Evolutionary conservation across 495 filamentous ascomycete genomes (phyloP), one percentile per base, ranked within the genome.

Genomic region (Melanomma pulvis-pyrius): DNA sequence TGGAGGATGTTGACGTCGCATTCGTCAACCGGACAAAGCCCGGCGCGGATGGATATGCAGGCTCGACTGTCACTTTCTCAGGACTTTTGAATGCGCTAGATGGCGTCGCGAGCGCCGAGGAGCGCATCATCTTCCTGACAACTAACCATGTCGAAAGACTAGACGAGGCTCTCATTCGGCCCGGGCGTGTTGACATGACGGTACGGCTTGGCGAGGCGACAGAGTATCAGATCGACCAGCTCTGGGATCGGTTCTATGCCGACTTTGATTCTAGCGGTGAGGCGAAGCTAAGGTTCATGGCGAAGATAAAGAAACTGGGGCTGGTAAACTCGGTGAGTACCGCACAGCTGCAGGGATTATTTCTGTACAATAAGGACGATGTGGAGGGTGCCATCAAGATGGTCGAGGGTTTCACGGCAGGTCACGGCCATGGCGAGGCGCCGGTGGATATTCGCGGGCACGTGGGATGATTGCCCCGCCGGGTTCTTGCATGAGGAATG

Each of bases 231-330:
- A 91, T 93, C 17, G 86, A 78, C 7, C 81, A 89, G 75, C 88
- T 98, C 78, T 98, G 94, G 94, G 89, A 93, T 75, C 85, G 94
- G 29, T 98, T 98, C 77, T 98, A 97, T 66, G 88, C 88, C 2
- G 90, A 92, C 36, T 75, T 90, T n/a, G 92, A 96, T 70, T 57
- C 74, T 13, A 82, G 87, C 53, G 87, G 85, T 12, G 71, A 76
- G 1, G 79, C 81, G 9, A 83, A 80, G 58, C 74, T 76, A 56
- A 67, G 72, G 9, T 87, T 87, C 72, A 69, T 85, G 65, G 66
- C 78, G 39, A 80, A 78, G 39, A 79, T 86, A 15, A 75, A 80
- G 50, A 76, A 80, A 44, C 78, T 86, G 21, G 81, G 82, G 2
- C 65, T 86, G 54, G 73, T 85, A 17, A 84, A 86, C 54, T 79